Percentiles rank a stretch among this genome's conserved stretches.
Evolutionary conservation across 169 alveolate genomes (phyloP).

Genomic region (Cryptosporidium muris): DNA sequence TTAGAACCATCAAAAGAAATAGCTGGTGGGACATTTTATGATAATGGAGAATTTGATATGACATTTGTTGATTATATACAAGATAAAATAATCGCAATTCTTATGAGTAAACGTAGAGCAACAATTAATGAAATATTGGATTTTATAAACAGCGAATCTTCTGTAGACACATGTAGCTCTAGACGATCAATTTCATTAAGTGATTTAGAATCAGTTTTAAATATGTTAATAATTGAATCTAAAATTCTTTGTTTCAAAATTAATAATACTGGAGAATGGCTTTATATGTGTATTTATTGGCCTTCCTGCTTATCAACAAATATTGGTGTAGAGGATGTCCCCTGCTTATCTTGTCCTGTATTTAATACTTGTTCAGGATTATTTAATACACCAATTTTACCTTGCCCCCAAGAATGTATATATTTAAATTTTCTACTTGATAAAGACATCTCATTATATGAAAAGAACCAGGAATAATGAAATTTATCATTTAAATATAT

Average conservation of each 20-base stretch:
- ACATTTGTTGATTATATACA: constrained; percentile 84
- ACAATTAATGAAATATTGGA: constrained; percentile 63
- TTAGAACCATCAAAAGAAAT: constrained; percentile 90
- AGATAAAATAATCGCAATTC: constrained; percentile 74
- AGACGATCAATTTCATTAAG: constrained; percentile 74
- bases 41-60: constrained; percentile 89
- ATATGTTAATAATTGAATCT: constrained; percentile 70
- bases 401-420: constrained; percentile 58
- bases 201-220: constrained; percentile 76
- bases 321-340: constrained; percentile 78
- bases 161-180: constrained; percentile 66
- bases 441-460: too few relatives aligned
- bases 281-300: constrained; percentile 43
- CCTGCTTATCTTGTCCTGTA: constrained; percentile 78
- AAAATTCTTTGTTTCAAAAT: constrained; percentile 75
- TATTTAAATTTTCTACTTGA: not conserved
- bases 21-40: constrained; percentile 90
- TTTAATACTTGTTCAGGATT: constrained; percentile 72
- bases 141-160: constrained; percentile 73
- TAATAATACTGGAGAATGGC: constrained; percentile 21
- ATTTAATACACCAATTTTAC: constrained; percentile 37
- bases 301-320: constrained; percentile 14
- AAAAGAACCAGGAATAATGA: too few relatives aligned
- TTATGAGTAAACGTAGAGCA: constrained; percentile 63
- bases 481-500: too few relatives aligned